Evolutionary conservation across 1,284 basidiomycete genomes (phyloP).

Genomic region (Porphyrellus sp.): DNA sequence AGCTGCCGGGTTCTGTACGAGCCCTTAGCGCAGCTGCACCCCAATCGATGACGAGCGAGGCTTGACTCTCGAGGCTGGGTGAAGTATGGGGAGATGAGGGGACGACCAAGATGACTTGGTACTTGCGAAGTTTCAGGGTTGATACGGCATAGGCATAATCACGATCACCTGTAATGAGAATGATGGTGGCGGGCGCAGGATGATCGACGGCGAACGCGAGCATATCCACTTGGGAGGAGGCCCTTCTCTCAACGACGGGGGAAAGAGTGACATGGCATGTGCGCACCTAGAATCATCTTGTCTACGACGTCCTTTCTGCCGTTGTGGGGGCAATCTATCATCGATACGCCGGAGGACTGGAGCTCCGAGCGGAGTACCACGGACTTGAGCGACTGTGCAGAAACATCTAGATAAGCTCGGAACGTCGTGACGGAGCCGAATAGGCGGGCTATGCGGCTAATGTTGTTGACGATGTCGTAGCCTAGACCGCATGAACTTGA

Average conservation of each 20-base stretch:
- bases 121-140: conserved; percentile 40
- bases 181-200: conserved; percentile 42
- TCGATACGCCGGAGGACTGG: conserved; percentile 56
- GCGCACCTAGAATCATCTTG: conserved; percentile 40
- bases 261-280: background rate
- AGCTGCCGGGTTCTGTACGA: conserved; percentile 17
- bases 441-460: conserved; percentile 41
- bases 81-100: conserved; percentile 39
- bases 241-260: conserved; percentile 11
- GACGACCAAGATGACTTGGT: conserved; percentile 42
- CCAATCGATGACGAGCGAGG: conserved; percentile 56
- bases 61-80: conserved; percentile 51
- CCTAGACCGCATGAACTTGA: conserved; percentile 41
- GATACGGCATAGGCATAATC: conserved; percentile 48
- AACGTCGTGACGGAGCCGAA: conserved; percentile 47
- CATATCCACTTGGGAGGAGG: conserved; percentile 42
- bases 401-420: conserved; percentile 53
- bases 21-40: conserved; percentile 39
- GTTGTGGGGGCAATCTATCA: conserved; percentile 58
- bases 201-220: conserved; percentile 47
- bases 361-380: conserved; percentile 49
- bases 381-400: conserved; percentile 33
- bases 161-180: conserved; percentile 46
- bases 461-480: conserved; percentile 43
- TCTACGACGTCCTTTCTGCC: conserved; percentile 47